Evolutionary conservation across 139 green algal genomes (phyloP), one percentile per base, ranked within the genome.

Genomic region (Chlorella ohadii): DNA sequence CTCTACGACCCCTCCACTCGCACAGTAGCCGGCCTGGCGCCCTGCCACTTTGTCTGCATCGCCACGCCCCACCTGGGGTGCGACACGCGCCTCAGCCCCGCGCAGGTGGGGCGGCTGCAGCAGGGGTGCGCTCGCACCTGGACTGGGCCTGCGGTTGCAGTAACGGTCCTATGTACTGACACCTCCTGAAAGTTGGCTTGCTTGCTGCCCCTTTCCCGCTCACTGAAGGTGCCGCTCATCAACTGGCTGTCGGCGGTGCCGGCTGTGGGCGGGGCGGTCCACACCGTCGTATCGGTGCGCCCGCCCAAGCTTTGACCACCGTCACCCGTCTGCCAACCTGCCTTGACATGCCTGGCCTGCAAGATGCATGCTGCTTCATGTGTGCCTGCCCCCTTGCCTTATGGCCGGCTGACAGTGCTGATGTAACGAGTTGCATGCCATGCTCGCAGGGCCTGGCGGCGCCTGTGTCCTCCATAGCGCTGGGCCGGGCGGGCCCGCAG

Each of bases 51-150:
- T 82, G 77, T 97, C 22, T 92, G 87, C 0, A 77, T 98, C 57
- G 95, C 95, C 20, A 96, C 95, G 0, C 95, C 95, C 1, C 95
- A 98, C 85, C 70, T 94, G 65, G 95, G 95, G 17, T 97, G 93
- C 82, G 91, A 94, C 38, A 86, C 73, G 4, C 80, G 90, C 9
- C n/a, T 20, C 31, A 72, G 33, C 80, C 73, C 92, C 12, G 86
- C 93, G 9, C 92, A 97, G 90, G 91, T 96, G 41, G 70, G 36
- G 11, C 36, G 28, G n/a, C n/a, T n/a, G n/a, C n/a, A n/a, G n/a
- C n/a, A n/a, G n/a, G n/a, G n/a, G n/a, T n/a, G n/a, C n/a, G n/a
- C n/a, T n/a, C n/a, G n/a, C n/a, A n/a, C n/a, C n/a, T n/a, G n/a
- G n/a, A n/a, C n/a, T n/a, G n/a, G n/a, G n/a, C n/a, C n/a, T n/a